These are phyloP conservation scores for Huntiella moniliformis DNA, from an alignment of 2,329 filamentous ascomycete species.

Conservation along the genomic window DNA sequence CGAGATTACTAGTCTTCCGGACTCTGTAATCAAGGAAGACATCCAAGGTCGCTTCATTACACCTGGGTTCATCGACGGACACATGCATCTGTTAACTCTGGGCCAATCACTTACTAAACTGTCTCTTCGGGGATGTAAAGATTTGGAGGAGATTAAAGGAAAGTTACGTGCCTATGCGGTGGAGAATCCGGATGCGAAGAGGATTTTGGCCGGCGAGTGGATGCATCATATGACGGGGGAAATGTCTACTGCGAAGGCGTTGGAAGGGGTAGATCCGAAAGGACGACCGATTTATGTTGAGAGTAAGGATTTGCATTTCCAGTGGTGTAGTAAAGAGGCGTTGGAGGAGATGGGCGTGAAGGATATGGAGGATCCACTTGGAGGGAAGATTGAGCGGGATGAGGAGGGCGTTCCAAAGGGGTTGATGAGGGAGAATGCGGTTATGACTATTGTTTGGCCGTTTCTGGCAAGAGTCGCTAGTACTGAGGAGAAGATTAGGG, in stretches of 20 bases:
- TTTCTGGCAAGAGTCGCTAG: slow-evolving; percentile 29
- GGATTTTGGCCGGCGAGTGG: slow-evolving; percentile 37
- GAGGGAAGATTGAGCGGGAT: slow-evolving; percentile 34
- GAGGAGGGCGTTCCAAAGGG: slow-evolving; percentile 28
- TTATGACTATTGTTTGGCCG: slow-evolving; percentile 36
- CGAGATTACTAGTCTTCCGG: slow-evolving; percentile 6
- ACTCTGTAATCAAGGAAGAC: slow-evolving; percentile 16
- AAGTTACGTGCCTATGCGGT: slow-evolving; percentile 27
- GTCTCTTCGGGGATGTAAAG: slow-evolving; percentile 28
- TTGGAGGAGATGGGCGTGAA: slow-evolving; percentile 29
- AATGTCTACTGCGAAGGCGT: slow-evolving; percentile 23
- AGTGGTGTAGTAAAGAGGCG: slow-evolving; percentile 35
- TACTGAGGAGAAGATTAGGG: slow-evolving; percentile 28
- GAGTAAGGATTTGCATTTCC: slow-evolving; percentile 36
- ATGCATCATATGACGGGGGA: slow-evolving; percentile 31
- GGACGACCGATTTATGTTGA: slow-evolving; percentile 35
- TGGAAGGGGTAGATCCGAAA: slow-evolving; percentile 31
- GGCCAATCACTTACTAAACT: slow-evolving; percentile 35
- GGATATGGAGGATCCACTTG: slow-evolving; percentile 26
- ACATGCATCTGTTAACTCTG: slow-evolving; percentile 35
- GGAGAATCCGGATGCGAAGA: slow-evolving; percentile 26
- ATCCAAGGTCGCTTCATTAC: slow-evolving; percentile 23
- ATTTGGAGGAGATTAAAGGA: slow-evolving; percentile 28
- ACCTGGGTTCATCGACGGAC: slow-evolving; percentile 38
- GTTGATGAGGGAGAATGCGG: slow-evolving; percentile 32